phyloP scores from a whole-genome alignment of 331 rosid genomes.

The Acacia concinna region DNA sequence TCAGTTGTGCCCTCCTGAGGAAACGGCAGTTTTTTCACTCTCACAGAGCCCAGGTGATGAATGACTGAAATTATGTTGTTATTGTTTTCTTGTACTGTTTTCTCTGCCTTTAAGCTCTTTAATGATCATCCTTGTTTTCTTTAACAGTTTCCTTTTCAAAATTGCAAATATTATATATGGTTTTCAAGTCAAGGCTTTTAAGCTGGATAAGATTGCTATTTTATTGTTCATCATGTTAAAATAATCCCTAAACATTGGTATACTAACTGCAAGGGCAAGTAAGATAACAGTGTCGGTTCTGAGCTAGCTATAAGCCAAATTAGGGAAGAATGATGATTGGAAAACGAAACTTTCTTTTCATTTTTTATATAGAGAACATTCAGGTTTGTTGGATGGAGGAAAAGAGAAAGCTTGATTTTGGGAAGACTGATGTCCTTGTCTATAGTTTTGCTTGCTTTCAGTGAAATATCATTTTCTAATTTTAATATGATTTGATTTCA shows the following conservation, averaged over 20 bases:
- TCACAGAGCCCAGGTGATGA: slow-evolving; percentile 57
- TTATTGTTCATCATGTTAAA: background rate
- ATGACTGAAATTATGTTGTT: background rate
- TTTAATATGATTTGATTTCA: background rate
- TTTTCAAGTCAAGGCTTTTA: background rate
- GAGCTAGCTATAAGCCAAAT: background rate
- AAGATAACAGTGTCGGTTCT: background rate
- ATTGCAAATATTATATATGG: background rate
- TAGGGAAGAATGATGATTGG: background rate
- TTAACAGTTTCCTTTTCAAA: background rate
- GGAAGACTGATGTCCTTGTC: background rate
- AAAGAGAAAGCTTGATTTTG: background rate
- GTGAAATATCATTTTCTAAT: background rate
- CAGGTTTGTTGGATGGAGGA: background rate
- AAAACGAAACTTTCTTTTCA: background rate
- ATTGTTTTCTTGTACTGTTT: background rate
- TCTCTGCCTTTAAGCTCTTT: background rate
- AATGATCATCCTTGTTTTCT: background rate
- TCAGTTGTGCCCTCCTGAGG: slow-evolving; percentile 71
- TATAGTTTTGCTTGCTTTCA: background rate
- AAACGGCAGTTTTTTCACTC: slow-evolving; percentile 86
- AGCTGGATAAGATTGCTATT: background rate
- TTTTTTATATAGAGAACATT: background rate
- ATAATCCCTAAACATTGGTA: background rate
- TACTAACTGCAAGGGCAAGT: background rate